Conservation (phyloP, 2,329 filamentous ascomycete genomes). For the Penicillium palitans region DNA sequence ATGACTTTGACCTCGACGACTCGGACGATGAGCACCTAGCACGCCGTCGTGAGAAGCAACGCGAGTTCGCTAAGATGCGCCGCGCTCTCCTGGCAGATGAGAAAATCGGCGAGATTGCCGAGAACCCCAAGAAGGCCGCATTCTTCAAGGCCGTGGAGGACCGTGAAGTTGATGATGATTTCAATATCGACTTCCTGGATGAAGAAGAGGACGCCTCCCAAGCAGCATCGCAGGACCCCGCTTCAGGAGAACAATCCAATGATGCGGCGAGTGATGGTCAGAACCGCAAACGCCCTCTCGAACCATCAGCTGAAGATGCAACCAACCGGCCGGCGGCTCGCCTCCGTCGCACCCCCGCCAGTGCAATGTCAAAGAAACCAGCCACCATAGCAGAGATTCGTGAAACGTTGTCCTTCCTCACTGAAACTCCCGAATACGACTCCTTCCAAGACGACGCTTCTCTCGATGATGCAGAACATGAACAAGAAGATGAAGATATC, state of each 20-base stretch:
- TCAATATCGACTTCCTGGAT: slow-evolving; percentile 74
- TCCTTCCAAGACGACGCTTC: slow-evolving; percentile 57
- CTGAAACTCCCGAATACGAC: slow-evolving; percentile 64
- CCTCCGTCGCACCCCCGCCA: slow-evolving; percentile 59
- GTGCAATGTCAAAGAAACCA: slow-evolving; percentile 62
- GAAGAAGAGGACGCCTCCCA: slow-evolving; percentile 45
- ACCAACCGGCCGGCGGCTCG: slow-evolving; percentile 59
- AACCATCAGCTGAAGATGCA: slow-evolving; percentile 43
- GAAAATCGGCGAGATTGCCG: slow-evolving; percentile 83
- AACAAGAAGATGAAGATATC: slow-evolving; percentile 21
- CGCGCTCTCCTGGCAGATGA: slow-evolving; percentile 85
- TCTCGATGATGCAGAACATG: slow-evolving; percentile 42
- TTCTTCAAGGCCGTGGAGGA: slow-evolving; percentile 92
- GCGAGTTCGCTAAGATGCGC: slow-evolving; percentile 88
- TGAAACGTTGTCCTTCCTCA: slow-evolving; percentile 77
- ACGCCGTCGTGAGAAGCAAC: slow-evolving; percentile 75
- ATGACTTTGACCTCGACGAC: slow-evolving; percentile 83
- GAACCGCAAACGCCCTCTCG: slow-evolving; percentile 46
- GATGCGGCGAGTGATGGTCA: slow-evolving; percentile 23
- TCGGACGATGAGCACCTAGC: slow-evolving; percentile 80
- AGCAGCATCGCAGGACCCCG: slow-evolving; percentile 29
- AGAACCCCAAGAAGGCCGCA: slow-evolving; percentile 83
- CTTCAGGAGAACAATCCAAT: slow-evolving; percentile 23
- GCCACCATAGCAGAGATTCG: slow-evolving; percentile 77
- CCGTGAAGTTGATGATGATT: slow-evolving; percentile 66